A percentile compares a stretch with the other conserved stretches of the same genome.
Conservation (phyloP, 129 eudicot species). For the Flaveria ramosissima region DNA sequence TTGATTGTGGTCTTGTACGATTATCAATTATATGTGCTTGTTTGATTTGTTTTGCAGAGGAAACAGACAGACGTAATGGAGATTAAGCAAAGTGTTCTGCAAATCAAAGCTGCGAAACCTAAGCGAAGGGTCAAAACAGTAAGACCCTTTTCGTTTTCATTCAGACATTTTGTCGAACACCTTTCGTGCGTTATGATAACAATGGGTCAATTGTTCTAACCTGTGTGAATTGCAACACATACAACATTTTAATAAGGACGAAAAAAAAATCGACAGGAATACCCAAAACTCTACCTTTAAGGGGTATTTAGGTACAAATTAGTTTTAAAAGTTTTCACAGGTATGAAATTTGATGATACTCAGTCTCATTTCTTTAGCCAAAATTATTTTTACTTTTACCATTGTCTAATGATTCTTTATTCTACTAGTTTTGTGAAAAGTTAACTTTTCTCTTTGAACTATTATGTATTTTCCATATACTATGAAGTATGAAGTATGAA, state of each 20-base stretch:
- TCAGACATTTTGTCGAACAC: conserved; percentile 14
- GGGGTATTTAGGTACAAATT: too few relatives aligned
- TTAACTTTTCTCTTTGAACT: too few relatives aligned
- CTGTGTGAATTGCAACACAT: background rate
- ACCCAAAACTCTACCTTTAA: too few relatives aligned
- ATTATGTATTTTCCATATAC: too few relatives aligned
- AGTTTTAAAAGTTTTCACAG: too few relatives aligned
- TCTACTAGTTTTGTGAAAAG: too few relatives aligned
- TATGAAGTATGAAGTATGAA: too few relatives aligned
- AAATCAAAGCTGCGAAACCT: conserved; percentile 17
- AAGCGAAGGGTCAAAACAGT: conserved; percentile 11
- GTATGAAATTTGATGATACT: too few relatives aligned
- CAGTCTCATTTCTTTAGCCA: too few relatives aligned
- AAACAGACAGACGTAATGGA: conserved; percentile 3
- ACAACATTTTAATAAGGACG: background rate
- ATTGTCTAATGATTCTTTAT: too few relatives aligned
- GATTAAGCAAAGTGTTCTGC: background rate
- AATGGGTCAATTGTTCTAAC: background rate
- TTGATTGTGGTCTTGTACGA: background rate
- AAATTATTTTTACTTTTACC: too few relatives aligned
- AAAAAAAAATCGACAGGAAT: too few relatives aligned
- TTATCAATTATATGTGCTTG: background rate
- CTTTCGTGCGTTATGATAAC: background rate
- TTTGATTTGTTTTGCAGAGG: conserved; percentile 4
- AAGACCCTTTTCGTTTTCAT: background rate